Percentiles rank a stretch among this genome's conserved stretches.
Evolutionary conservation across 2,329 filamentous ascomycete species (phyloP).

Genomic region (Penicillium sp.): DNA sequence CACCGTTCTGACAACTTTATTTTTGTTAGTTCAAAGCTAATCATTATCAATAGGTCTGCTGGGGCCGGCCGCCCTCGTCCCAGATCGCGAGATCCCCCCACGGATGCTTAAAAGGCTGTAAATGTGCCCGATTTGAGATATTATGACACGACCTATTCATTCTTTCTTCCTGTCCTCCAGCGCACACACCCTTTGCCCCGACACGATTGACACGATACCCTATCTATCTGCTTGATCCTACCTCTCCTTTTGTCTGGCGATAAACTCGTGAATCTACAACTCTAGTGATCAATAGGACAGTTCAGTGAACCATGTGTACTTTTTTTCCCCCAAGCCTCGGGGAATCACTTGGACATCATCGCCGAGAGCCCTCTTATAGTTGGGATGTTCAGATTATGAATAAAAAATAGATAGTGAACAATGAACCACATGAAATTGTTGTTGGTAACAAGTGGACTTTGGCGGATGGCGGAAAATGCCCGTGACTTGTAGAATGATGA

Average conservation of each 20-base stretch:
- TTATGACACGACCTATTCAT: constrained; percentile 30
- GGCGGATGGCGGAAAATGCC: not conserved
- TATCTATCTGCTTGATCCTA: constrained; percentile 26
- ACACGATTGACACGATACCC: constrained; percentile 30
- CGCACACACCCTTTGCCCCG: constrained; percentile 22
- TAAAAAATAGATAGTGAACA: not conserved
- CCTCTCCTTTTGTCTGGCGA: constrained; percentile 14
- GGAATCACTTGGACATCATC: constrained; percentile 4
- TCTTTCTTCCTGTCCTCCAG: constrained; percentile 26
- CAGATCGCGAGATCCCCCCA: constrained; percentile 32
- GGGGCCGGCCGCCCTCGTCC: constrained; percentile 37
- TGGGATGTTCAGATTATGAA: not conserved
- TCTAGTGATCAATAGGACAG: constrained; percentile 14
- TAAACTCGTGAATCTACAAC: constrained; percentile 13
- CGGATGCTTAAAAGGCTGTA: constrained; percentile 27
- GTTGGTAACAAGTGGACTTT: not conserved
- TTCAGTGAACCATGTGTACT: constrained; percentile 13
- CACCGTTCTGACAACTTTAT: not conserved
- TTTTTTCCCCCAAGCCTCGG: constrained; percentile 1
- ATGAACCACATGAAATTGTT: not conserved
- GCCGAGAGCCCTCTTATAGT: not conserved
- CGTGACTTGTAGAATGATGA: constrained; percentile 1
- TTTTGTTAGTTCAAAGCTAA: constrained; percentile 12
- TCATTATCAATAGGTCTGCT: constrained; percentile 35
- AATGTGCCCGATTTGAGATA: constrained; percentile 19